Conservation (phyloP, 306 rosid species). For the Quercus berberidifolia region DNA sequence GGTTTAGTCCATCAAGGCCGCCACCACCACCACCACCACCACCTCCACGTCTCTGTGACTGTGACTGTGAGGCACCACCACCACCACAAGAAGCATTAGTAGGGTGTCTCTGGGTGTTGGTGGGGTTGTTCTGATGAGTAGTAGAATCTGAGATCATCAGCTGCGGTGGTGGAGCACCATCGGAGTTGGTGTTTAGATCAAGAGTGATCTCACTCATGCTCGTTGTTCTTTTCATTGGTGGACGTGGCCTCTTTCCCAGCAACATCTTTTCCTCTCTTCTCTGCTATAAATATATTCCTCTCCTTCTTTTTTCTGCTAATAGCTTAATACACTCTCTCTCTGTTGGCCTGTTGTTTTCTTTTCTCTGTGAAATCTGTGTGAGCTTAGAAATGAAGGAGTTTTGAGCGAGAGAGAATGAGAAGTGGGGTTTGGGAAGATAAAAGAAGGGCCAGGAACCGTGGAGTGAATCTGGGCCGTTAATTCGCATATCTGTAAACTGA, state of each 20-base stretch:
- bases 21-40: neutral
- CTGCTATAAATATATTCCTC: neutral
- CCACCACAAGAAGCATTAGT: neutral
- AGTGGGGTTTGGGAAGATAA: conserved; percentile 30
- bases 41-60: neutral
- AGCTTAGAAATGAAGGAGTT: no score
- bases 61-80: no score
- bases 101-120: neutral
- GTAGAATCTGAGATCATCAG: conserved; percentile 16
- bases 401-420: conserved; percentile 6
- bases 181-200: conserved; percentile 45
- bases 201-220: conserved; percentile 78
- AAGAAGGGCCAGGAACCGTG: conserved; percentile 52
- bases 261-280: conserved; percentile 36
- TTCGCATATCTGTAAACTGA: neutral
- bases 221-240: conserved; percentile 75
- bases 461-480: conserved; percentile 58
- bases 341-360: no score
- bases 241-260: conserved; percentile 82
- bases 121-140: conserved; percentile 7
- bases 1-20: conserved; percentile 30
- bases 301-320: neutral
- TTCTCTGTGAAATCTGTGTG: no score
- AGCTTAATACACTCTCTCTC: neutral
- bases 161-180: conserved; percentile 19